phyloP scores from a whole-genome alignment of 2,329 filamentous ascomycete species.

The Cordyceps cateniannulata region DNA sequence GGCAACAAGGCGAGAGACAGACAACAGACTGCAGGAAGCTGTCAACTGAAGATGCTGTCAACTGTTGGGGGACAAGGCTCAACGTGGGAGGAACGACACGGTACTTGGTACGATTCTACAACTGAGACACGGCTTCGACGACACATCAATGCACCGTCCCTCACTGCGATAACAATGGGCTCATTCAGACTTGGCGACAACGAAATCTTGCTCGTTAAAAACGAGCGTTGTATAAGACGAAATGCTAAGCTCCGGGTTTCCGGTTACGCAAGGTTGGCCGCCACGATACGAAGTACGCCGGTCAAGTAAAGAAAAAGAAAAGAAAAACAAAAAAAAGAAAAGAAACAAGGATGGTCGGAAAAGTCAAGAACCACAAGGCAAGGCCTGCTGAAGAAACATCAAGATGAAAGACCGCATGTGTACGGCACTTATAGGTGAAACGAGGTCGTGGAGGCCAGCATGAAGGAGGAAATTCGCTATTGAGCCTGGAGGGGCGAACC shows the following conservation, averaged over 20 bases:
- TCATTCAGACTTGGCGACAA: too few species aligned
- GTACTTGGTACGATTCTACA: too few species aligned
- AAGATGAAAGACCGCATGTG: neutral
- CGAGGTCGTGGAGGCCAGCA: neutral
- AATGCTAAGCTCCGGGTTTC: neutral
- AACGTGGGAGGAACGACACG: too few species aligned
- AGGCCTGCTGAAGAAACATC: neutral
- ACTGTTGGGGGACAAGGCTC: too few species aligned
- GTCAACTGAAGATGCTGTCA: neutral
- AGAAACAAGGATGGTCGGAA: neutral
- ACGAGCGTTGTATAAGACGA: neutral
- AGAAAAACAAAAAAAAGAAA: neutral
- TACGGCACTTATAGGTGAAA: neutral
- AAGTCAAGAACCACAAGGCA: too few species aligned
- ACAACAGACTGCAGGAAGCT: neutral
- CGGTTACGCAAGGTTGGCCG: neutral
- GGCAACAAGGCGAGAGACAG: neutral
- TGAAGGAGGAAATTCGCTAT: neutral
- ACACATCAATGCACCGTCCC: too few species aligned
- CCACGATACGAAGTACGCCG: neutral
- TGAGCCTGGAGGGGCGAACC: too few species aligned
- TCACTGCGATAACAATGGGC: too few species aligned
- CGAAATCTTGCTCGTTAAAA: neutral
- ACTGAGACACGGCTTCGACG: too few species aligned
- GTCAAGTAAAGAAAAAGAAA: neutral